Base-by-base conservation (phyloP, 148 eudicot genomes). In the Heliosperma pusillum region DNA sequence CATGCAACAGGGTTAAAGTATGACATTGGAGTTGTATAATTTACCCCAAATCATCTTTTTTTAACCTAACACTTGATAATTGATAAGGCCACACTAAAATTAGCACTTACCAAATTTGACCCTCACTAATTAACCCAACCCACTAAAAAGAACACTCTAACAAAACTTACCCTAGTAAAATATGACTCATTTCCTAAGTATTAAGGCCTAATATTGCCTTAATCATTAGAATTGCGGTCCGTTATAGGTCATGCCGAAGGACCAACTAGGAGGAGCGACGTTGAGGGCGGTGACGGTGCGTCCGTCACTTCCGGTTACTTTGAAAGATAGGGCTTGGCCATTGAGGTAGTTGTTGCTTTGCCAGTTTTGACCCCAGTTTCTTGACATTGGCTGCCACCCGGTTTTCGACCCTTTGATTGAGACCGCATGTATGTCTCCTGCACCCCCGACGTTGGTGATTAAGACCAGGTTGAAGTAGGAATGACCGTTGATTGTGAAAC, bases 341-440 rank as follows among this genome's bases (percentile, higher is more conserved):
- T 89, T 77, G 27, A 91, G 90, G 29, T 42, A 66, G 45, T 81
- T 66, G 84, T 85, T 87, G 88, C 87, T 87, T 77, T 91, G 96
- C 96, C 96, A 91, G 40, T 91, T 91, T 64, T 89, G 92, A 0
- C 96, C 96, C 96, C 96, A 90, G 78, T 90, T 90, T 52, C 96
- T 78, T 2, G 92, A 90, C 96, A 90, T 87, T 25, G 89, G 59
- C 74, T 84, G 83, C 96, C 96, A 90, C 0, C 20, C 72, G 0
- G 92, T 84, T 30, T 59, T 83, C 4, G 92, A 90, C 16, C 96
- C 96, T 82, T 88, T 88, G 78, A 90, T 86, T 0, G 90, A 79
- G 24, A 80, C 96, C 1, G 92, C 83, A 25, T 82, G 83, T 5
- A 90, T 88, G 33, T 90, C 96, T 0, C 96, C 96, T n/a, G 96